These are phyloP conservation scores for Verticillium klebahnii DNA, from an alignment of 2,329 filamentous ascomycete genomes.

Conservation along the genomic window DNA sequence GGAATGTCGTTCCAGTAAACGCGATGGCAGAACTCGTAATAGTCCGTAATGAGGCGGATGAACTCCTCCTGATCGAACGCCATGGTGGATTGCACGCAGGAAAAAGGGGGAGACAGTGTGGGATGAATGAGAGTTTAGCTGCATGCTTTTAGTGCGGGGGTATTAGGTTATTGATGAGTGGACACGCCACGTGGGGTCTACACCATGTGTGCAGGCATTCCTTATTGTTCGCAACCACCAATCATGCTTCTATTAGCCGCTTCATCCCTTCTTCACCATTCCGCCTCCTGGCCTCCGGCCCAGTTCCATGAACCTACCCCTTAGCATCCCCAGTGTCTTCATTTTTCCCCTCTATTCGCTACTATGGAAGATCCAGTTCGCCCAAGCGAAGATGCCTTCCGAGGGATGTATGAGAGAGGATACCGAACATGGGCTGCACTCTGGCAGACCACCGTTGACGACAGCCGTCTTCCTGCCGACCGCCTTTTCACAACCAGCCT, in stretches of 20 bases:
- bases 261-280: not conserved
- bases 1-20: constrained; percentile 9
- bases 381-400: constrained; percentile 16
- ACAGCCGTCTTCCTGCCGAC: constrained; percentile 8
- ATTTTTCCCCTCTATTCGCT: not conserved
- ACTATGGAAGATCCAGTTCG: constrained; percentile 14
- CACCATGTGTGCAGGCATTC: no score
- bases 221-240: not conserved
- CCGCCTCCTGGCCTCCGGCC: not conserved
- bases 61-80: constrained; percentile 8
- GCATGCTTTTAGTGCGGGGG: no score
- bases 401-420: constrained; percentile 19
- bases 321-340: not conserved
- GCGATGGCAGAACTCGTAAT: constrained; percentile 13
- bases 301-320: not conserved
- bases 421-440: constrained; percentile 19
- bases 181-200: no score
- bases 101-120: no score
- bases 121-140: no score
- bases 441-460: constrained; percentile 5
- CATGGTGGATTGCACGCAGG: not conserved
- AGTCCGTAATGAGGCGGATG: constrained; percentile 14
- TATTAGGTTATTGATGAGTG: no score
- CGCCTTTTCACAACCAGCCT: constrained; percentile 4
- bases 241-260: not conserved